Conservation (phyloP, 345 rosid genomes). For the Trapa bicornis region DNA sequence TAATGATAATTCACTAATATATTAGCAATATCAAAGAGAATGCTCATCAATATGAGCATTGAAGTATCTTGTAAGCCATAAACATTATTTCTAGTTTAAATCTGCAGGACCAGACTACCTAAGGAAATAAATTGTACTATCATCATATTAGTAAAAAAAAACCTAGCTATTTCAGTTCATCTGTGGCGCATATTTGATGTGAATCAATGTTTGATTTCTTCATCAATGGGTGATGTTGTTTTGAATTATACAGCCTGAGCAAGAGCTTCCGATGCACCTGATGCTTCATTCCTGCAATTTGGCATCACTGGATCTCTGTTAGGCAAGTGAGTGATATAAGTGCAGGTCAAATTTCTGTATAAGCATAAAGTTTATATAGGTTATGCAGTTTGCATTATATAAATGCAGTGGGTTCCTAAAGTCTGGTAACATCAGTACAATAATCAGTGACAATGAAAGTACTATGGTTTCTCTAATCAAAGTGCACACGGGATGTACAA, state of each 20-base stretch:
- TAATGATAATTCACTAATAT: too few species aligned
- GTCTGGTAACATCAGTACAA: too few species aligned
- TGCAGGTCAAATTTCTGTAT: not conserved
- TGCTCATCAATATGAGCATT: too few species aligned
- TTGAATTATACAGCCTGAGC: constrained; percentile 40
- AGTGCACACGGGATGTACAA: too few species aligned
- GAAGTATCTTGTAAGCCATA: too few species aligned
- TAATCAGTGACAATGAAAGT: too few species aligned
- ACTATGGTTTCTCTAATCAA: too few species aligned
- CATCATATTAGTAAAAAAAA: not conserved
- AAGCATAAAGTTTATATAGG: not conserved
- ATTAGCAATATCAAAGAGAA: too few species aligned
- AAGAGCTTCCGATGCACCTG: constrained; percentile 32
- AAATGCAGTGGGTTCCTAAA: too few species aligned
- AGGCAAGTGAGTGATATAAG: not conserved
- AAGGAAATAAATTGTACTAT: not conserved
- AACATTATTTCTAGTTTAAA: not conserved
- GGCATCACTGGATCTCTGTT: not conserved
- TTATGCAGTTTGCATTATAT: too few species aligned
- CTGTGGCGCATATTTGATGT: not conserved
- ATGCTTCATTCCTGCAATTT: constrained; percentile 33
- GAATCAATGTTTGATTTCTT: not conserved
- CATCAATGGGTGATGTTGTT: not conserved
- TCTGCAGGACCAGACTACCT: not conserved
- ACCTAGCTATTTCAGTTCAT: not conserved